Base-by-base conservation (phyloP, 345 rosid genomes). In the Anastatica hierochuntica region DNA sequence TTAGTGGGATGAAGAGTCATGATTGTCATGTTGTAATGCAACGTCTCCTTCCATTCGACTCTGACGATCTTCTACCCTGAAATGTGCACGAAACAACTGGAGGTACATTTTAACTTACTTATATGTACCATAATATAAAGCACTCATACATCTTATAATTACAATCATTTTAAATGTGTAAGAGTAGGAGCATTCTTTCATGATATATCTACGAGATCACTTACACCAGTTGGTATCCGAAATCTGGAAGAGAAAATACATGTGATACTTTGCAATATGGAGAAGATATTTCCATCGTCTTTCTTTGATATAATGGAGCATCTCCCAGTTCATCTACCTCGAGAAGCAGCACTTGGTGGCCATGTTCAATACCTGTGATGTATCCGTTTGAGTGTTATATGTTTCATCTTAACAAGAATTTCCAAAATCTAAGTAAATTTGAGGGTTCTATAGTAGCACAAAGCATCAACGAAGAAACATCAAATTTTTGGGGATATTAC, bases 121-220 rank as follows among this genome's bases (percentile, higher is more conserved):
- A n/a, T n/a, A n/a, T n/a, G n/a, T n/a, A n/a, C n/a, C n/a, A n/a
- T n/a, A n/a, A n/a, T n/a, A n/a, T n/a, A n/a, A n/a, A n/a, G n/a
- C n/a, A n/a, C n/a, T n/a, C n/a, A n/a, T n/a, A n/a, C n/a, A n/a
- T n/a, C n/a, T n/a, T n/a, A n/a, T n/a, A n/a, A n/a, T n/a, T n/a
- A n/a, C n/a, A n/a, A n/a, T n/a, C n/a, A n/a, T n/a, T n/a, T n/a
- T n/a, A n/a, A n/a, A n/a, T n/a, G n/a, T n/a, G 20, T 6, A 40
- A 0, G 21, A 0, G 1, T 40, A 0, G n/a, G 21, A 1, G n/a
- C 21, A 0, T 40, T 16, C 7, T 40, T 16, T 0, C 0, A 7
- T 1, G n/a, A 17, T 10, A 3, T 40, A 15, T 40, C 7, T 2
- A 10, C 7, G 3, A 1, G 7, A 4, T 40, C 44, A 3, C 44